Percentiles rank a stretch among this genome's conserved stretches.
Evolutionary conservation across 345 rosid species (phyloP).

Genomic region (Euclidium syriacum): DNA sequence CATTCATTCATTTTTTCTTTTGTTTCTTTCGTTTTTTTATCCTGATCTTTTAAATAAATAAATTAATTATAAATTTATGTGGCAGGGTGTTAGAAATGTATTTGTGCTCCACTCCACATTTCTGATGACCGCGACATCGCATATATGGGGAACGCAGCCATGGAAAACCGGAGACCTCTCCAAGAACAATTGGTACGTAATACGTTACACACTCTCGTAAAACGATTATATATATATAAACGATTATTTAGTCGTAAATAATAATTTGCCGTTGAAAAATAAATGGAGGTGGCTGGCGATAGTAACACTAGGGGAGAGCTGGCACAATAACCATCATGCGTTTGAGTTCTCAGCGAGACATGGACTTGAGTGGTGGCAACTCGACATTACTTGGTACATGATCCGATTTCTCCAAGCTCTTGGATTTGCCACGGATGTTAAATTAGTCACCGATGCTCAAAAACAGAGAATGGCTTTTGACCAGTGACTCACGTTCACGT

Average conservation of each 20-base stretch:
- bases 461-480: constrained; percentile 40
- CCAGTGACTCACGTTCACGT: background rate
- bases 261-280: too few relatives aligned
- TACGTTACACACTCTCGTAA: background rate
- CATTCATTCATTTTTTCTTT: background rate
- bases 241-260: too few relatives aligned
- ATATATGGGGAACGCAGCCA: constrained; percentile 65
- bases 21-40: background rate
- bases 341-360: constrained; percentile 65
- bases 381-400: constrained; percentile 66
- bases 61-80: background rate
- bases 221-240: background rate
- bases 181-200: constrained; percentile 49
- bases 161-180: constrained; percentile 71
- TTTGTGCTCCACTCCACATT: constrained; percentile 59
- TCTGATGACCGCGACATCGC: constrained; percentile 65
- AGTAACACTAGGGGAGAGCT: constrained; percentile 72
- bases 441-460: constrained; percentile 44
- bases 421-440: constrained; percentile 64
- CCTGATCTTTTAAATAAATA: too few relatives aligned
- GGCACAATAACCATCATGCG: constrained; percentile 86
- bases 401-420: constrained; percentile 46
- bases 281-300: constrained; percentile 63
- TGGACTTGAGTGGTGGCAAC: constrained; percentile 74
- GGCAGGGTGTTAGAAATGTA: constrained; percentile 50